A percentile compares a stretch with the other conserved stretches of the same genome.
Conservation (phyloP, 169 alveolate genomes). For the Cytauxzoon felis region DNA sequence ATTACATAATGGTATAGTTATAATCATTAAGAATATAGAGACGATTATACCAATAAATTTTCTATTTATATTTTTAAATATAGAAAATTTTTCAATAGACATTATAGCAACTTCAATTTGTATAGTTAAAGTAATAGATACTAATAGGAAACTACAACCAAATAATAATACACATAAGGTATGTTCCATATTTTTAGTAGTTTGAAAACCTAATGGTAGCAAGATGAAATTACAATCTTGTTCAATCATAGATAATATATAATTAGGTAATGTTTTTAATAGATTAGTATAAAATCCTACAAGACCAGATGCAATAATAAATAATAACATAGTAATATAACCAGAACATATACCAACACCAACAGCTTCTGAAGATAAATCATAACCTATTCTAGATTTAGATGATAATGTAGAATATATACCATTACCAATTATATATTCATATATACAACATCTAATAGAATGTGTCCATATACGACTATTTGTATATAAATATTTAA, state of each 20-base stretch:
- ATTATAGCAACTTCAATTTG: slow-evolving; percentile 69
- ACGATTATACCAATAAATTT: slow-evolving; percentile 27
- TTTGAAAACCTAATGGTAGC: slow-evolving; percentile 51
- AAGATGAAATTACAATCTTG: slow-evolving; percentile 52
- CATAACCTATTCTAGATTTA: slow-evolving; percentile 62
- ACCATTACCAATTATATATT: slow-evolving; percentile 70
- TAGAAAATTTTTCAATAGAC: slow-evolving; percentile 46
- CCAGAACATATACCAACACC: slow-evolving; percentile 54
- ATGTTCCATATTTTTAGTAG: slow-evolving; percentile 56
- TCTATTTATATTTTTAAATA: slow-evolving; percentile 6
- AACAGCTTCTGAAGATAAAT: slow-evolving; percentile 47
- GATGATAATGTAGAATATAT: slow-evolving; percentile 69
- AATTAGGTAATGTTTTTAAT: slow-evolving; percentile 9
- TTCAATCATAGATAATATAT: slow-evolving; percentile 54
- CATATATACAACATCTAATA: slow-evolving; percentile 66
- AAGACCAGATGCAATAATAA: slow-evolving; percentile 41
- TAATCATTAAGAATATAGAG: slow-evolving; percentile 31
- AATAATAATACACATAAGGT: slow-evolving; percentile 67
- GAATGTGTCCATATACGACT: slow-evolving; percentile 73
- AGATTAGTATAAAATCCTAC: slow-evolving; percentile 32
- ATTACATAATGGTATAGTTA: slow-evolving; percentile 48
- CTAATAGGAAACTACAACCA: slow-evolving; percentile 65
- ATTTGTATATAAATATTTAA: slow-evolving; percentile 47
- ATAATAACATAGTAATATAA: slow-evolving; percentile 41
- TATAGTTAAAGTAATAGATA: slow-evolving; percentile 66